Evolutionary conservation across 257 asterid species (phyloP), one percentile per base, ranked within the genome.

Genomic region (Apocynum venetum): DNA sequence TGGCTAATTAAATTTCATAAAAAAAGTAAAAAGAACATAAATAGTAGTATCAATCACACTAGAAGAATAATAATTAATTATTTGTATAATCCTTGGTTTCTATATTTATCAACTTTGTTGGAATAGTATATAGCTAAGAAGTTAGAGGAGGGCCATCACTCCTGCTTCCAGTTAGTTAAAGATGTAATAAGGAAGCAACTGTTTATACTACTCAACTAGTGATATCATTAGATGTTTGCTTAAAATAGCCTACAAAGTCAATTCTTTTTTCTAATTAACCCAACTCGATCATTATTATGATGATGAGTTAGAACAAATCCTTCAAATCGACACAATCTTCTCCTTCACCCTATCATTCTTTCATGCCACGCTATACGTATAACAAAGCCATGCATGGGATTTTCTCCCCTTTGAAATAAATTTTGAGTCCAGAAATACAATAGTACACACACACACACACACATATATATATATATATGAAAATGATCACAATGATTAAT

Each of bases 131-230:
- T 40, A 40, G 46, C 12, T 40, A 40, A 57, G 59, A 71, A 25
- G 56, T 31, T 35, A 63, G 15, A 12, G 35, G 38, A 60, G 76
- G 85, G 85, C 57, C 82, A 77, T 25, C 55, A 40, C n/a, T 63
- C 8, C 43, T 8, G 59, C 19, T 51, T 72, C 38, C 1, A 73
- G 82, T 83, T 83, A 67, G 84, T 80, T 80, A 83, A 67, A 83
- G 82, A 49, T 67, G 84, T 80, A 76, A 57, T 71, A 77, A 35
- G 71, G 80, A 83, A 83, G 86, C 84, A 83, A 83, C 83, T 55
- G 48, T 70, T 25, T n/a, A 0, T 56, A 75, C 19, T 35, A 46
- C 38, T 64, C 48, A 64, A 31, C 52, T 61, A 71, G 36, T 6
- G 41, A 60, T 46, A 80, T 80, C 47, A 80, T 80, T 74, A 71